Base-by-base conservation (phyloP, 208 protist genomes). In the Trypanosoma lewisi region DNA sequence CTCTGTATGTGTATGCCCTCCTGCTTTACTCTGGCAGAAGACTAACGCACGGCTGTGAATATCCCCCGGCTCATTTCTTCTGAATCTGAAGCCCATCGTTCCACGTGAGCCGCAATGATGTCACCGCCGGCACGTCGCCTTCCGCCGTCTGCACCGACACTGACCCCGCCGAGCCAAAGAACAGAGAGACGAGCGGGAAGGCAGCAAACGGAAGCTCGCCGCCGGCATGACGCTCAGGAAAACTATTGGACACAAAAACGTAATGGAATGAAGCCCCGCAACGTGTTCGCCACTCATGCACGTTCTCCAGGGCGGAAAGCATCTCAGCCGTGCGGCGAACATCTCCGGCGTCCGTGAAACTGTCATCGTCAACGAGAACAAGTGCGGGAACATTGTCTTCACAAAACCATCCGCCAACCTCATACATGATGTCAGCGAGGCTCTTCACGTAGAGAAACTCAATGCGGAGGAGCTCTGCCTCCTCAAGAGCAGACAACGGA, bases 381-480 rank as follows among this genome's bases (percentile, higher is more conserved):
- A 89, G 57, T 16, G 73, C 41, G 2, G 83, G 73, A 25, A 75
- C 62, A 21, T 73, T 61, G 12, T 64, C 44, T 11, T 49, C 30
- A 3, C 42, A 50, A 7, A 12, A 41, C 63, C 63, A 68, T 16
- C 28, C 50, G 9, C 63, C 37, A 63, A 91, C 39, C 67, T 91
- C 80, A 12, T 50, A 19, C 25, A 73, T 23, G 14, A 67, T 75
- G 12, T 63, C 71, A 0, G 36, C 42, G 65, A 79, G 80, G 50
- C 65, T 65, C 0, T 67, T 63, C 4, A 85, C 63, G 47, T 87
- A 87, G 31, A 78, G 48, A 53, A 91, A 87, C 65, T 87, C 78
- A 52, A 91, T 86, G 33, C 69, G 72, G 21, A 53, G 31, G 23
- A 91, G 65, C 25, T 36, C 70, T 44, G 45, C 42, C 47, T 73